A percentile compares a stretch with the other conserved stretches of the same genome.
phyloP scores from a whole-genome alignment of 441 rosid species.

The Mallotus japonicus region DNA sequence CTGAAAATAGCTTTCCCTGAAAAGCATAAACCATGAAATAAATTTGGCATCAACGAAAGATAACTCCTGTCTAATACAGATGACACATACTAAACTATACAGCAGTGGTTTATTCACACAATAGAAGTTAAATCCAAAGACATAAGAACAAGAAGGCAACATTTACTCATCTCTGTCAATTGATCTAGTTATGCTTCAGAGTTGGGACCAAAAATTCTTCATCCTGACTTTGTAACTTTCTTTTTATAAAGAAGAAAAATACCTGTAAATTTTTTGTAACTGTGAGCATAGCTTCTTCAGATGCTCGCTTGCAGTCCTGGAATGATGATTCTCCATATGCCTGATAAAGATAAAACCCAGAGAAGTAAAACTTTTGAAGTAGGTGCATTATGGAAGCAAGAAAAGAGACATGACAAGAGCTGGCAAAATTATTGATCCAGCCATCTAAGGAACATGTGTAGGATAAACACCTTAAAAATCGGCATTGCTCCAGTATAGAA shows the following conservation, averaged over 20 bases:
- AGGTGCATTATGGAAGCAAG: not conserved
- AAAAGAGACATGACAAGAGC: slow-evolving; percentile 11
- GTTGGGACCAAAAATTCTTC: not conserved
- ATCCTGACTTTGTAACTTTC: not conserved
- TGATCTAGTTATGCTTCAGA: slow-evolving; percentile 2
- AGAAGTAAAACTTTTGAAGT: not conserved
- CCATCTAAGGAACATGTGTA: slow-evolving; percentile 5
- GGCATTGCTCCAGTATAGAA: slow-evolving; percentile 97
- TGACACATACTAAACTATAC: not conserved
- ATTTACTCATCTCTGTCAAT: not conserved
- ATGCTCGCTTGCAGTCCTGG: slow-evolving; percentile 91
- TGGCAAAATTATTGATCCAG: slow-evolving; percentile 9
- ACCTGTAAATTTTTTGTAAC: slow-evolving; percentile 85
- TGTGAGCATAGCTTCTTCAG: slow-evolving; percentile 82
- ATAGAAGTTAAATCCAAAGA: too few relatives aligned
- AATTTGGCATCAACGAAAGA: slow-evolving; percentile 19
- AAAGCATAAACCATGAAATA: slow-evolving; percentile 25
- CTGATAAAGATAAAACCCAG: slow-evolving; percentile 37
- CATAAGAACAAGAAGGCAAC: not conserved
- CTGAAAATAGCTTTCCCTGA: slow-evolving; percentile 86
- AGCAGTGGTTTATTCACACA: too few relatives aligned
- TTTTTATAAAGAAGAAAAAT: slow-evolving; percentile 10
- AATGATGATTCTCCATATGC: slow-evolving; percentile 95
- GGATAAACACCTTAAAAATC: slow-evolving; percentile 67
- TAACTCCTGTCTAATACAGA: not conserved